Evolutionary conservation across 495 filamentous ascomycete species (phyloP), one percentile per base, ranked within the genome.

Genomic region (Hyaloscypha variabilis): DNA sequence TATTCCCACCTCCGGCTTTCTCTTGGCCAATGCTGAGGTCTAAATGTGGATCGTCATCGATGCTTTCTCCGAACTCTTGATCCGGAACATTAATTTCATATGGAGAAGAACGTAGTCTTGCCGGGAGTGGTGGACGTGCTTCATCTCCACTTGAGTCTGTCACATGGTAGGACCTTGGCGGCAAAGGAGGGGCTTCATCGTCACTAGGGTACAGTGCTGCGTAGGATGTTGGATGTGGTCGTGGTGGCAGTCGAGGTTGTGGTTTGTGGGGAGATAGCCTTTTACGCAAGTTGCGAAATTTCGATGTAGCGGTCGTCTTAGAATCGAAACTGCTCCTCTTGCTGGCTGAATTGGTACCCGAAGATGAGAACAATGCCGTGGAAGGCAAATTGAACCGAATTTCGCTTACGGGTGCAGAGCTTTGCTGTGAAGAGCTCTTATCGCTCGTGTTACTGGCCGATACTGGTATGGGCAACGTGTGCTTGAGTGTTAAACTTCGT

Each of bases 351-450:
- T 46, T 34, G 19, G 51, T 6, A 25, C 62, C 31, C 30, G 74
- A 52, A 25, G 61, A 58, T 23, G 24, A 55, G 34, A 69, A 74
- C 1, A 79, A 25, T 28, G 77, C 72, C 42, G 71, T 71, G 11
- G 81, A 83, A 17, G 92, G 91, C 0, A 92, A 84, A 75, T 96
- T 97, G 83, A 96, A 97, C 36, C 93, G 87, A 61, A 97, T 77
- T 76, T 97, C 93, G 72, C 92, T 94, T 11, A 94, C 85, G 0
- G 83, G 79, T 21, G 51, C 66, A 11, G 71, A 59, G 2, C n/a
- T 85, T 81, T 61, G 53, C 28, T 34, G 8, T n/a, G 53, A 11
- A 60, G 63, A 50, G 72, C 49, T 70, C 63, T 21, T 76, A 76
- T 39, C 78, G 70, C 2, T 70, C 64, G 56, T 52, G 64, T 51